Percentiles rank a stretch among this genome's conserved stretches.
phyloP scores from a whole-genome alignment of 2,329 filamentous ascomycete genomes.

The Chaetothyriales sp. region DNA sequence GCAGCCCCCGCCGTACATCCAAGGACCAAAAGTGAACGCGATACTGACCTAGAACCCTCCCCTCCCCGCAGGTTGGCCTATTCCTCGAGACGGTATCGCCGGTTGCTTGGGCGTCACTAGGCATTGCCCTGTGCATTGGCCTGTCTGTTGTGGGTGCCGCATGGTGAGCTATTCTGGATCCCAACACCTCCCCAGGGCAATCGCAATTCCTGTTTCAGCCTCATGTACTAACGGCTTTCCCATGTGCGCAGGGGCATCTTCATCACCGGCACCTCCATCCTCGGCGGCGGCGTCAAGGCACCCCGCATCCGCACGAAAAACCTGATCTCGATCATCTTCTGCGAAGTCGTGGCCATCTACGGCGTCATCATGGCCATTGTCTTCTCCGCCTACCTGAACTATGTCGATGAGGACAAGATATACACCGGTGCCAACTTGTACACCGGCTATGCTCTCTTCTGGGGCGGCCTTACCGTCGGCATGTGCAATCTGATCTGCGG shows the following conservation, averaged over 20 bases:
- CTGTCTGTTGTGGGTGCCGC: constrained; percentile 92
- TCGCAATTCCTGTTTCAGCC: background rate
- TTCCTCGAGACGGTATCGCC: constrained; percentile 92
- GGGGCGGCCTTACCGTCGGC: constrained; percentile 86
- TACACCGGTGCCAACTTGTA: constrained; percentile 73
- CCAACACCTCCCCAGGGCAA: background rate
- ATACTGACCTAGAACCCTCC: constrained; percentile 2
- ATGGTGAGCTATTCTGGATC: constrained; percentile 59
- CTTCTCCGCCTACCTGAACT: constrained; percentile 69
- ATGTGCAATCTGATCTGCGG: constrained; percentile 93
- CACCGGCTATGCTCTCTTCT: constrained; percentile 90
- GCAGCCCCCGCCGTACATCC: too few relatives aligned
- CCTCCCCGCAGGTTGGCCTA: constrained; percentile 53
- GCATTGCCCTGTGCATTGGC: constrained; percentile 87
- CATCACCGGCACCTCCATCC: constrained; percentile 92
- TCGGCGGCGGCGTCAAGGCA: constrained; percentile 90
- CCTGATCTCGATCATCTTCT: constrained; percentile 99
- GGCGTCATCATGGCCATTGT: constrained; percentile 99
- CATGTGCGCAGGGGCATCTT: constrained; percentile 99
- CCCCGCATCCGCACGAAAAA: constrained; percentile 99
- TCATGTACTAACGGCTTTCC: background rate
- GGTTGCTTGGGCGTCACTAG: constrained; percentile 80
- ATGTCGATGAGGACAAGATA: constrained; percentile 47
- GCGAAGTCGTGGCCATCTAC: constrained; percentile 98
- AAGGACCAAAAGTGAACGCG: background rate